Base-by-base conservation (phyloP, 306 rosid genomes). In the Prunus salicina region DNA sequence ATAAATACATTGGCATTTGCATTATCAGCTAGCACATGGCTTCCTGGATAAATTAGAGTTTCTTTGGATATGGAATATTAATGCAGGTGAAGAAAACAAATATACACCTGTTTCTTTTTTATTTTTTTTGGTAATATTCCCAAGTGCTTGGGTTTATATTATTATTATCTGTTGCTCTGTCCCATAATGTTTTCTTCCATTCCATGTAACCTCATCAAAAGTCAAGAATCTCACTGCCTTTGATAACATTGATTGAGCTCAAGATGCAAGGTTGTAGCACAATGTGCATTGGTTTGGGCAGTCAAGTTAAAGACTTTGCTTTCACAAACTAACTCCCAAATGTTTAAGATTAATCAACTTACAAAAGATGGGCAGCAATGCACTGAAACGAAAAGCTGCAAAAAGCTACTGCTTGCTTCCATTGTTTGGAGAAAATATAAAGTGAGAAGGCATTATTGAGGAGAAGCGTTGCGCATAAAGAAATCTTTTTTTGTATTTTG, bases 1-100 rank as follows among this genome's bases (percentile, higher is more conserved):
- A 46, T 19, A 27, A 5, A 12, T 78, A n/a, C 78, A 27, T 82
- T 41, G 86, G 47, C 68, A 15, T 79, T 80, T 63, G 64, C 81
- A 81, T 64, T 8, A 64, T 34, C 47, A 64, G 14, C 49, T 18
- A 16, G 25, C 69, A 19, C 69, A 75, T 86, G 87, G 68, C 58
- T 30, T 55, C 76, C 38, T 83, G 25, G 24, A 51, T 64, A 71
- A 65, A 41, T 32, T 70, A 64, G 19, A 41, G 52, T 75, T 58
- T 75, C 49, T 34, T 47, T 68, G n/a, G 68, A 73, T 18, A 12
- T 78, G 76, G 56, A 51, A 27, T 18, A 47, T 55, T 67, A 62
- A n/a, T 57, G 11, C 28, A 3, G 53, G 67, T 16, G 64, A 75
- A 73, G 78, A 69, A 80, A 79, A 69, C 58, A 73, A 45, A 63